A percentile compares a stretch with the other conserved stretches of the same genome.
Conservation (phyloP, 2,329 filamentous ascomycete genomes). For the Colletotrichum endophyticum region DNA sequence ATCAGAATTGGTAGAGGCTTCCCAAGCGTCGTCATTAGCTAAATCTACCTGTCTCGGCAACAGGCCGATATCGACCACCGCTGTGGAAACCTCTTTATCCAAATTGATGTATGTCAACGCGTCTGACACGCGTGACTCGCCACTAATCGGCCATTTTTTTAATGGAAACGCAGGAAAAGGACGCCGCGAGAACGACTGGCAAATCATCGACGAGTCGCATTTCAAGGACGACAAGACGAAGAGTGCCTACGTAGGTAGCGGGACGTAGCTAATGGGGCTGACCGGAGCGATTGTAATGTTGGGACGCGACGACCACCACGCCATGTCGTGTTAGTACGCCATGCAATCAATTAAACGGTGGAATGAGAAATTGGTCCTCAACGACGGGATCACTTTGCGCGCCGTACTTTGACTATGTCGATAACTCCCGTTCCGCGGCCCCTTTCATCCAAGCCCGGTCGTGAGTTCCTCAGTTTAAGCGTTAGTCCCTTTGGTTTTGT, state of each 20-base stretch:
- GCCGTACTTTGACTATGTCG: background rate
- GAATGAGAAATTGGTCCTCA: background rate
- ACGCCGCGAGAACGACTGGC: background rate
- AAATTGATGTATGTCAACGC: background rate
- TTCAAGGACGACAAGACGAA: background rate
- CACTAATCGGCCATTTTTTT: background rate
- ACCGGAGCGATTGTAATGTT: background rate
- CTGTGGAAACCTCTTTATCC: background rate
- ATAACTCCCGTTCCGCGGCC: background rate
- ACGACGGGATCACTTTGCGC: background rate
- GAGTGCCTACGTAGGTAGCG: background rate
- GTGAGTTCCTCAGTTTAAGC: background rate
- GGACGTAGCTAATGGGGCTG: background rate
- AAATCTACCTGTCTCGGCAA: background rate
- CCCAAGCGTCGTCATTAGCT: background rate
- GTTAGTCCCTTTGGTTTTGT: background rate
- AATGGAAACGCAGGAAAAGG: background rate
- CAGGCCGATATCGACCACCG: background rate
- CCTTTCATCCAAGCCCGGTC: background rate
- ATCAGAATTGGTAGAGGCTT: background rate
- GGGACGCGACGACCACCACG: background rate
- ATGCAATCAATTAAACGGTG: conserved; percentile 3
- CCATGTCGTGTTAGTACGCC: background rate
- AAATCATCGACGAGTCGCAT: background rate
- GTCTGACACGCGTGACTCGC: background rate